A percentile compares a stretch with the other conserved stretches of the same genome.
Conservation (phyloP, 2,329 filamentous ascomycete species). For the Colletotrichum viniferum region DNA sequence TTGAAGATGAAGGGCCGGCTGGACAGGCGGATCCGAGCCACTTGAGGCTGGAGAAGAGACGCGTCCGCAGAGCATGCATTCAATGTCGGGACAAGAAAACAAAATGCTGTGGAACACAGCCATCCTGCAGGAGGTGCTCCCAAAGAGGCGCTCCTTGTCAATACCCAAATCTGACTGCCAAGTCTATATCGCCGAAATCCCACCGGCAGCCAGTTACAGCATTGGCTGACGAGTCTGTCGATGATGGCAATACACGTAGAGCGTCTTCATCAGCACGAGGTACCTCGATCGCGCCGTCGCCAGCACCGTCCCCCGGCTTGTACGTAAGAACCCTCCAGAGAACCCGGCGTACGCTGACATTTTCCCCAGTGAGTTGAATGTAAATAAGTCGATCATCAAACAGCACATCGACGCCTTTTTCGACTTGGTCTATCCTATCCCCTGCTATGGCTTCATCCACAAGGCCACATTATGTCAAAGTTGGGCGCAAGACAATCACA, state of each 20-base stretch:
- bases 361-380: neutral
- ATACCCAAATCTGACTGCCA: neutral
- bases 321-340: neutral
- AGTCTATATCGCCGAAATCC: neutral
- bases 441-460: constrained; percentile 14
- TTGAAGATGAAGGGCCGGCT: neutral
- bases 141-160: neutral
- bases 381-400: constrained; percentile 7
- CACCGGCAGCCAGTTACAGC: neutral
- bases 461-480: constrained; percentile 16
- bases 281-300: neutral
- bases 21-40: neutral
- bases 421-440: constrained; percentile 14
- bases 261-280: neutral
- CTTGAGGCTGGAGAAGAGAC: constrained; percentile 9
- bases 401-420: constrained; percentile 19
- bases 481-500: constrained; percentile 6
- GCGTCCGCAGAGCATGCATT: constrained; percentile 13
- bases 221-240: neutral
- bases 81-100: constrained; percentile 14
- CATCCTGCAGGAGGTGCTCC: constrained; percentile 1
- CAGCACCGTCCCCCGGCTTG: neutral
- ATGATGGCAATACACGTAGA: neutral
- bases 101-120: constrained; percentile 12
- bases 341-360: neutral